phyloP scores from a whole-genome alignment of 2,329 filamentous ascomycete species.

The Chrysosporium queenslandicum region DNA sequence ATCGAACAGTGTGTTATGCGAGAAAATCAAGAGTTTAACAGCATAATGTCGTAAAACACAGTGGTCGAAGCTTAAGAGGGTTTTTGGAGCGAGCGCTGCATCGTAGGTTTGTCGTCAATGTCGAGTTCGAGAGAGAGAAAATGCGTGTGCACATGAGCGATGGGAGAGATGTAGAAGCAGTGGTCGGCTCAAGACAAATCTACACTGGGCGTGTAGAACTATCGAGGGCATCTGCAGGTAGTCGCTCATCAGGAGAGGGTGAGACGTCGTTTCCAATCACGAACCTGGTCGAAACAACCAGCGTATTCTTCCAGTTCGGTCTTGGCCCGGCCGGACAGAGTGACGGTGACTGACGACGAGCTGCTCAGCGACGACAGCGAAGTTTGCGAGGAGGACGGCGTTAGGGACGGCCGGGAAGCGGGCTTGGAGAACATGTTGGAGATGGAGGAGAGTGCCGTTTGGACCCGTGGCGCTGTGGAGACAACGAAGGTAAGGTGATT shows the following conservation, averaged over 20 bases:
- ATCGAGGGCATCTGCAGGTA: no score
- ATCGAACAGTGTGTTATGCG: background rate
- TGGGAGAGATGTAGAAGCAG: no score
- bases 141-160: background rate
- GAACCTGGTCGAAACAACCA: conserved; percentile 76
- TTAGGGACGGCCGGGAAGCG: conserved; percentile 13
- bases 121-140: background rate
- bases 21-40: conserved; percentile 1
- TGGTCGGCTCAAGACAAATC: no score
- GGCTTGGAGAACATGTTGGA: conserved; percentile 2
- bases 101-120: background rate
- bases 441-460: conserved; percentile 25
- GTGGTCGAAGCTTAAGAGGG: background rate
- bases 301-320: conserved; percentile 77
- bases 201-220: no score
- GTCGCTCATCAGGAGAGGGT: conserved; percentile 26
- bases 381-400: conserved; percentile 66
- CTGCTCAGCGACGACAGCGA: conserved; percentile 73
- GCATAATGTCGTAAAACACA: conserved; percentile 10
- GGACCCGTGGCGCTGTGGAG: conserved; percentile 38
- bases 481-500: conserved; percentile 67
- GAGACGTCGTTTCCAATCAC: conserved; percentile 39
- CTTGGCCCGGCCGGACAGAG: conserved; percentile 63
- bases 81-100: background rate
- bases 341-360: conserved; percentile 46